Evolutionary conservation across 2,329 filamentous ascomycete species (phyloP), one percentile per base, ranked within the genome.

Genomic region (Lachnellula hyalina): DNA sequence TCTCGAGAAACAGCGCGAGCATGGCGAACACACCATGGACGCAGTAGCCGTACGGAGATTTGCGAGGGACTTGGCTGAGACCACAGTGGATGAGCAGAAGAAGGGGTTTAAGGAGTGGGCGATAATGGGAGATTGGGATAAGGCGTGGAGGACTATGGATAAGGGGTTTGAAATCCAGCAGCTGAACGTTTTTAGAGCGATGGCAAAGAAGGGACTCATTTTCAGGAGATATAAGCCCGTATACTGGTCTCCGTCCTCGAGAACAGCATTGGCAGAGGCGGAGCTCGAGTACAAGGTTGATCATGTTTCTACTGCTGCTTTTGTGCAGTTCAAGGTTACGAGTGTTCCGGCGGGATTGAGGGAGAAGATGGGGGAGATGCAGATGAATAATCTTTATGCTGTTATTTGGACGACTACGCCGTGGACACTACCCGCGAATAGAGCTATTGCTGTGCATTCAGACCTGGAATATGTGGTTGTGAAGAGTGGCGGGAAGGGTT

Each of bases 371-470:
- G 49, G 65, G 35, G 67, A 35, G 58, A 65, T 3, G 61, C 72
- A 2, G 77, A 77, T 51, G 4, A 73, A 49, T 12, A 54, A 76
- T 5, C 67, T 96, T 11, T 87, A 80, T 68, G 90, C 88, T n/a
- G 80, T 94, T n/a, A 89, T 97, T 50, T 99, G 94, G 94, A 99
- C 94, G 2, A 99, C 94, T 0, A 99, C 94, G 0, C 94, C 94
- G 0, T 99, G 94, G 94, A 99, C 94, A 0, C 76, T 99, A 5
- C 93, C 94, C 0, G 92, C 93, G 2, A 99, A 99, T 69, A 84
- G 84, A 67, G 92, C 90, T 0, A 91, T 99, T 68, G 92, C 90
- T 2, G 80, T 97, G 36, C 84, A 90, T 64, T 75, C 81, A 6
- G 83, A 89, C 40, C 73, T 97, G 57, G 75, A 83, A 44, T 99